Conservation (phyloP, 2,329 filamentous ascomycete species). For the Fusarium napiforme region DNA sequence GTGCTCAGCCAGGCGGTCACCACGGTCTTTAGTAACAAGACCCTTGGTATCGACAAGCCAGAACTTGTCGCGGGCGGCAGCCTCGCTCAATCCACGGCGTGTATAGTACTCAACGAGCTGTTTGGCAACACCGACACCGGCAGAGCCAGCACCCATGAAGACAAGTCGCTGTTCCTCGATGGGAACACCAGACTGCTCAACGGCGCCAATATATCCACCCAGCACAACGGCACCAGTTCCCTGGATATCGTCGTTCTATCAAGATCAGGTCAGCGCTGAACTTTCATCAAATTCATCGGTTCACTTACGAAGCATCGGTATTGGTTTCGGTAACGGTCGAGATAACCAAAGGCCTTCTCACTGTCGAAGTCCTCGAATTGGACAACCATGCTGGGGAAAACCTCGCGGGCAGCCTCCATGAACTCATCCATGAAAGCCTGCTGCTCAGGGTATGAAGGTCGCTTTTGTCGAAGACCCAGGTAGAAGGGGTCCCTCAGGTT, state of each 20-base stretch:
- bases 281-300: not conserved
- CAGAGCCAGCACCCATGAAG: slow-evolving; percentile 95
- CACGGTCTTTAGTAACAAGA: slow-evolving; percentile 91
- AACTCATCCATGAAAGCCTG: slow-evolving; percentile 96
- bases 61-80: slow-evolving; percentile 90
- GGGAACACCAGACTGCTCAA: slow-evolving; percentile 86
- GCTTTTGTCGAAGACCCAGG: slow-evolving; percentile 87
- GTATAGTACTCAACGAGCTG: slow-evolving; percentile 98
- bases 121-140: slow-evolving; percentile 96
- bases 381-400: slow-evolving; percentile 75
- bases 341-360: slow-evolving; percentile 87
- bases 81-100: slow-evolving; percentile 87
- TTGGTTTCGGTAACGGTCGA: slow-evolving; percentile 86
- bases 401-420: slow-evolving; percentile 88
- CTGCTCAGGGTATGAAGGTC: slow-evolving; percentile 81
- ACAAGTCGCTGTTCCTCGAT: slow-evolving; percentile 92
- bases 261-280: slow-evolving; percentile 21
- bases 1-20: slow-evolving; percentile 93
- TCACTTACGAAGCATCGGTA: slow-evolving; percentile 82
- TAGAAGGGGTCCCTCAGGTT: slow-evolving; percentile 81
- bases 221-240: slow-evolving; percentile 96
- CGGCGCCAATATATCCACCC: slow-evolving; percentile 79
- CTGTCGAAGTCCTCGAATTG: slow-evolving; percentile 99
- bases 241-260: slow-evolving; percentile 90
- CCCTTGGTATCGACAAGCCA: slow-evolving; percentile 98